Conservation (phyloP, 2,329 filamentous ascomycete species). For the Aaosphaeria pasadenensis region DNA sequence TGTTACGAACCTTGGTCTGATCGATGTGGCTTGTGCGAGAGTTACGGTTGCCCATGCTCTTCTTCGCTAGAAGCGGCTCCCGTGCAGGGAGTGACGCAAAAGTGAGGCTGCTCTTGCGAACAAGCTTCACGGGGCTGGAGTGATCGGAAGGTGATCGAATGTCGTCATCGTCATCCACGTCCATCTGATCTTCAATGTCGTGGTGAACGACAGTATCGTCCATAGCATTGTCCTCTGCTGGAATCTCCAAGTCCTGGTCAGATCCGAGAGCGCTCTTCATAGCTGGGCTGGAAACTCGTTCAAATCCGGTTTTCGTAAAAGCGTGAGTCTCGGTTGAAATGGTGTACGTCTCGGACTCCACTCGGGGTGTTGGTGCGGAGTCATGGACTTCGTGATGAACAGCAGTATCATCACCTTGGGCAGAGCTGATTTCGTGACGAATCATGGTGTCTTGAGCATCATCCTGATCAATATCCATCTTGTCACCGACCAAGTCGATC, state of each 20-base stretch:
- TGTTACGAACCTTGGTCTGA: conserved; percentile 58
- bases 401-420: conserved; percentile 13
- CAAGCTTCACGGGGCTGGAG: conserved; percentile 71
- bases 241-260: neutral
- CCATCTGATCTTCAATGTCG: conserved; percentile 37
- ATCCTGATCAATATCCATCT: conserved; percentile 16
- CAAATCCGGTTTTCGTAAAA: conserved; percentile 23
- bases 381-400: conserved; percentile 13
- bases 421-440: conserved; percentile 18
- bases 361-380: conserved; percentile 18
- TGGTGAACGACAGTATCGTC: conserved; percentile 24
- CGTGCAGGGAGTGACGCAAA: conserved; percentile 91
- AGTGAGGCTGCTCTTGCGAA: conserved; percentile 91
- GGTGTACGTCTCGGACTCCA: conserved; percentile 27
- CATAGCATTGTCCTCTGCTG: conserved; percentile 13
- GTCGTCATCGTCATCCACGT: conserved; percentile 42
- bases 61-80: conserved; percentile 80
- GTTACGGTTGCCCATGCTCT: conserved; percentile 69
- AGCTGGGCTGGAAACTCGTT: conserved; percentile 7
- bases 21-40: conserved; percentile 80
- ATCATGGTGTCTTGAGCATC: conserved; percentile 23
- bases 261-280: neutral
- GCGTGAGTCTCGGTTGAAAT: conserved; percentile 32
- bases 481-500: conserved; percentile 32
- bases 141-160: conserved; percentile 63